Percentiles rank a stretch among this genome's conserved stretches.
These are phyloP conservation scores for Venturia oleaginea DNA, from an alignment of 2,329 filamentous ascomycete genomes.

Conservation along the genomic window DNA sequence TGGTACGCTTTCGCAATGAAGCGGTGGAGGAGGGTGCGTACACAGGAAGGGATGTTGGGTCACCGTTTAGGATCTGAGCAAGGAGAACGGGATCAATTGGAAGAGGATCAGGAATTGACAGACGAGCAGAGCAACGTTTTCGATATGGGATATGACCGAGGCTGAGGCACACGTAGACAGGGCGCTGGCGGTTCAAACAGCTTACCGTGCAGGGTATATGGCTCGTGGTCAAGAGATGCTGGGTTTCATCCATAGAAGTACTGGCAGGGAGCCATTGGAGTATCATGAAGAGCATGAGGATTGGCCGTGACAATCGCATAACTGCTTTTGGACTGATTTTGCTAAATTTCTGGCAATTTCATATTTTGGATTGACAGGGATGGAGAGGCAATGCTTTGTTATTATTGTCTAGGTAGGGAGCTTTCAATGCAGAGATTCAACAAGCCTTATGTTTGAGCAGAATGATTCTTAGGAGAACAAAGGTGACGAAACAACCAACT, in stretches of 20 bases:
- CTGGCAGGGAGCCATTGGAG: background rate
- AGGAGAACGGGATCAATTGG: background rate
- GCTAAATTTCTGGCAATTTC: background rate
- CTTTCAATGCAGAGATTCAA: background rate
- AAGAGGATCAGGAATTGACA: background rate
- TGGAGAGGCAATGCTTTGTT: background rate
- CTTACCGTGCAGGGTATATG: background rate
- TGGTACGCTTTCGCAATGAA: background rate
- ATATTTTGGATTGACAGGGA: no score
- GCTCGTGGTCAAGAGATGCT: background rate
- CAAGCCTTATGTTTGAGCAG: background rate
- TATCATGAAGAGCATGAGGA: background rate
- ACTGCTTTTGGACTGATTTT: background rate
- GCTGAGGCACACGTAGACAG: background rate
- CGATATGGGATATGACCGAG: background rate
- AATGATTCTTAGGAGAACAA: background rate
- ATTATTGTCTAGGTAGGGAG: background rate
- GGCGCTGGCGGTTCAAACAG: background rate
- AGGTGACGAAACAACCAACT: background rate
- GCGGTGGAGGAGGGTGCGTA: background rate
- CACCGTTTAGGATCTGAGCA: background rate
- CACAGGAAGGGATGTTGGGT: background rate
- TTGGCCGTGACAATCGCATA: background rate
- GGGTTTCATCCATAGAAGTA: background rate
- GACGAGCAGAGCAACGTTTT: background rate